A percentile compares a stretch with the other conserved stretches of the same genome.
Evolutionary conservation across 2,329 filamentous ascomycete genomes (phyloP).

Genomic region (Coniochaeta sp.): DNA sequence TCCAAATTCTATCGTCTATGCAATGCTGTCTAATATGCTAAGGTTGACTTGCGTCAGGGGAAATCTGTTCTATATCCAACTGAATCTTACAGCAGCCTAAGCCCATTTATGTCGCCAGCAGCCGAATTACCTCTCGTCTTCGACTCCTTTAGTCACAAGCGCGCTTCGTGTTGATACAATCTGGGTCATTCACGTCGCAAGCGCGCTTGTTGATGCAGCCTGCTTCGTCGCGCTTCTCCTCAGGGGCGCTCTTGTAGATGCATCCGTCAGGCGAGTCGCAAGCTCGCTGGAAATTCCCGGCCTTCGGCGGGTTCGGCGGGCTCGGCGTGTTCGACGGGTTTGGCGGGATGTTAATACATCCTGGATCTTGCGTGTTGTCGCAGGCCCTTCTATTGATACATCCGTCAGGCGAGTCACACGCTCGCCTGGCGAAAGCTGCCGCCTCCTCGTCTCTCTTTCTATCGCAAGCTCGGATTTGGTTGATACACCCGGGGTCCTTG

Average conservation of each 20-base stretch:
- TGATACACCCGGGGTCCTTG: background rate
- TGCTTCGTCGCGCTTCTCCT: background rate
- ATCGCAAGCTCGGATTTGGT: background rate
- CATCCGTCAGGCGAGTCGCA: background rate
- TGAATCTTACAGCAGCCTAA: background rate
- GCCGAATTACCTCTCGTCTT: background rate
- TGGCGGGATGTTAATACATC: background rate
- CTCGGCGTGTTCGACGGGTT: no score
- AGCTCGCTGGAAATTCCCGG: background rate
- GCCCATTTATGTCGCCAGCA: background rate
- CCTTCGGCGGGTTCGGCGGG: no score
- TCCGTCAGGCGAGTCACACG: background rate
- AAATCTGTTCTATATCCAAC: background rate
- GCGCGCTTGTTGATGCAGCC: background rate
- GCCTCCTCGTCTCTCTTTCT: background rate
- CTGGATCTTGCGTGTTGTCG: background rate
- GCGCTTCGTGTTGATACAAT: background rate
- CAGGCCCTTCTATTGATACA: background rate
- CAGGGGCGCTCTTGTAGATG: background rate
- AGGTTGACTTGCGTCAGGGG: background rate
- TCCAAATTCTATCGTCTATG: background rate
- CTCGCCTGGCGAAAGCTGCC: background rate
- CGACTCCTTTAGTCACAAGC: background rate
- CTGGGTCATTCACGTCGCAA: background rate
- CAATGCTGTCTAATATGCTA: background rate